Evolutionary conservation across 169 alveolate species (phyloP), one percentile per base, ranked within the genome.

Genomic region (Eimeria sp.): DNA sequence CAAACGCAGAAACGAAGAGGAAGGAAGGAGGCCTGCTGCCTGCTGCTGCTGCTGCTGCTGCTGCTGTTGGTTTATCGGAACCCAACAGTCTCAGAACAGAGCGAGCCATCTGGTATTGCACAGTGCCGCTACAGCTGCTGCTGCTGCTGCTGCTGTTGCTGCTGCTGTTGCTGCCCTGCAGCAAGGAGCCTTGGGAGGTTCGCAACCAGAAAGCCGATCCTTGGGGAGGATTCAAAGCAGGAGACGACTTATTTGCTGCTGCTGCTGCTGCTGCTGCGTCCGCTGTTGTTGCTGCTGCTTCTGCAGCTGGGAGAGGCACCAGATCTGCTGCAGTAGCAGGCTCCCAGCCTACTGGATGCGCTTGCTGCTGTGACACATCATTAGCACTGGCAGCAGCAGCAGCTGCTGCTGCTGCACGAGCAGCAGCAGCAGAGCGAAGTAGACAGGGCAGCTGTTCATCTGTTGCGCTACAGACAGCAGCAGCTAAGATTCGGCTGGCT

Each of bases 1-100:
- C 91, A 56, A 85, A 85, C 43, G 91, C 91, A 60, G 91, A 85
- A 85, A 85, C 91, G 40, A 85, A 85, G n/a, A 85, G 71, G 33
- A 85, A 85, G 4, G 91, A 85, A 9, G 91, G 91, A 10, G 76
- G 82, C 78, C 91, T 23, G 33, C n/a, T 60, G 78, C 80, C 90
- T 85, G 91, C 91, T 37, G 80, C 91, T 85, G 91, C 91, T 40
- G 58, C 78, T 40, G 91, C 74, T 25, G 72, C 62, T 43, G 66
- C 58, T 46, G 46, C 90, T 54, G 72, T 37, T 54, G 90, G 90
- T 76, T 82, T 40, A 58, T 82, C 90, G 10, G 90, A 52, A 1
- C 91, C 91, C 64, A 85, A 43, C 2, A 85, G 80, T 11, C 40
- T 43, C 13, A 85, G 52, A 40, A 85, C 60, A 40, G 91, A 85